Conservation (phyloP, 1,139 yeast genomes). For the Protomyces gravidus region DNA sequence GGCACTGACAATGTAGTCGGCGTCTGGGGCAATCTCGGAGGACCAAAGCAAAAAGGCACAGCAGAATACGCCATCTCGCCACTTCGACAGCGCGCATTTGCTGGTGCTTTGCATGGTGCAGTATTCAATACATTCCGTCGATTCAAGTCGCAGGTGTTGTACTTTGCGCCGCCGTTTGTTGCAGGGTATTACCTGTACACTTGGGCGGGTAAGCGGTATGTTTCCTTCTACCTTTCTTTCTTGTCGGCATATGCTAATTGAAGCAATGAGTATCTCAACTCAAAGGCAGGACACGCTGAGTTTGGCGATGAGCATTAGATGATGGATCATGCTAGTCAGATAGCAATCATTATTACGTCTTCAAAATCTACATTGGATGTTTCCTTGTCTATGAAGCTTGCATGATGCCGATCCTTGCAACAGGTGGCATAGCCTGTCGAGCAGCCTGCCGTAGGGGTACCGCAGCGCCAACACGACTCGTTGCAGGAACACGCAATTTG, state of each 20-base stretch:
- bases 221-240: not conserved
- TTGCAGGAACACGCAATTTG: not conserved
- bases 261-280: slow-evolving; percentile 24
- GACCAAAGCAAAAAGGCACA: slow-evolving; percentile 80
- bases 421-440: not conserved
- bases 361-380: no score
- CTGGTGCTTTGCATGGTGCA: slow-evolving; percentile 79
- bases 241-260: not conserved
- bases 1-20: not conserved
- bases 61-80: slow-evolving; percentile 88
- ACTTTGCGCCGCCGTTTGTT: slow-evolving; percentile 69
- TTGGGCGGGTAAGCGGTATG: slow-evolving; percentile 58
- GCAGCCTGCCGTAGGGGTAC: not conserved
- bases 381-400: no score
- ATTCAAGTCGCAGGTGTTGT: slow-evolving; percentile 79
- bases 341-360: no score
- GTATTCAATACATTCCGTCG: slow-evolving; percentile 94
- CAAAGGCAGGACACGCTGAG: slow-evolving; percentile 30
- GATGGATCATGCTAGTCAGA: no score
- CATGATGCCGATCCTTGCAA: not conserved
- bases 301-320: not conserved
- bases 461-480: not conserved
- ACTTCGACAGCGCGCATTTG: slow-evolving; percentile 85
- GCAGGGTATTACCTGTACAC: slow-evolving; percentile 86
- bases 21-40: slow-evolving; percentile 44